Evolutionary conservation across 2,329 filamentous ascomycete genomes (phyloP).

Genomic region (Fusarium neocosmosporiellum): DNA sequence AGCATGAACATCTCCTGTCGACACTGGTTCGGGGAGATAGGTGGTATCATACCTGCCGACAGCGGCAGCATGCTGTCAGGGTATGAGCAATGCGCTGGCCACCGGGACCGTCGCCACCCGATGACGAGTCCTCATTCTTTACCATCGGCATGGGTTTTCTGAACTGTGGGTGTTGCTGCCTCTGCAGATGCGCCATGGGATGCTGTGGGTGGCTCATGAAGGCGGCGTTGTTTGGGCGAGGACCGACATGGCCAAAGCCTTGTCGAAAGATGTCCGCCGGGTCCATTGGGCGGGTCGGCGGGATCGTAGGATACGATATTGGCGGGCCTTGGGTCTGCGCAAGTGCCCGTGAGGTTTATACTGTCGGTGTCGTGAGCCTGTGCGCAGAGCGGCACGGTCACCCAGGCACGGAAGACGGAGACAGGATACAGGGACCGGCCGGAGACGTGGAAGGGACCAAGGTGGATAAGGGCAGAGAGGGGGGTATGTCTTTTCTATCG

Average conservation of each 20-base stretch:
- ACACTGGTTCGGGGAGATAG: constrained; percentile 6
- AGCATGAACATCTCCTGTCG: constrained; percentile 18
- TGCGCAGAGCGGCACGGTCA: constrained; percentile 28
- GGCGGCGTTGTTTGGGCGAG: constrained; percentile 49
- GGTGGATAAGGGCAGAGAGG: constrained; percentile 5
- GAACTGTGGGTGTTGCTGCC: constrained; percentile 45
- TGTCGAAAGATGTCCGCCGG: constrained; percentile 69
- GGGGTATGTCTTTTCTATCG: constrained; percentile 9
- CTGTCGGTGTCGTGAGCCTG: constrained; percentile 30
- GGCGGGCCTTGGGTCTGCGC: constrained; percentile 11
- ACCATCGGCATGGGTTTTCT: constrained; percentile 44
- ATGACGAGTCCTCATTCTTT: constrained; percentile 53
- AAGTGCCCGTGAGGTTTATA: constrained; percentile 18
- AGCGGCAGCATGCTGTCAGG: constrained; percentile 82
- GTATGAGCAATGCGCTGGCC: constrained; percentile 79
- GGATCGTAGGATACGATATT: constrained; percentile 9
- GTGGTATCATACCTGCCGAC: constrained; percentile 72
- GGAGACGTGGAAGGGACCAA: constrained; percentile 14
- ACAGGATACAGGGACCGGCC: constrained; percentile 16
- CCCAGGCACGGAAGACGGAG: constrained; percentile 15
- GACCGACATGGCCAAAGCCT: constrained; percentile 61
- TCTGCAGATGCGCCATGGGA: constrained; percentile 33
- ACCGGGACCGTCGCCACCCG: constrained; percentile 59
- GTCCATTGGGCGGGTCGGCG: constrained; percentile 60
- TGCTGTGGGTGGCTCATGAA: constrained; percentile 44